Conservation (phyloP, 352 stramenopile genomes). For the Phytophthora pseudosyringae region DNA sequence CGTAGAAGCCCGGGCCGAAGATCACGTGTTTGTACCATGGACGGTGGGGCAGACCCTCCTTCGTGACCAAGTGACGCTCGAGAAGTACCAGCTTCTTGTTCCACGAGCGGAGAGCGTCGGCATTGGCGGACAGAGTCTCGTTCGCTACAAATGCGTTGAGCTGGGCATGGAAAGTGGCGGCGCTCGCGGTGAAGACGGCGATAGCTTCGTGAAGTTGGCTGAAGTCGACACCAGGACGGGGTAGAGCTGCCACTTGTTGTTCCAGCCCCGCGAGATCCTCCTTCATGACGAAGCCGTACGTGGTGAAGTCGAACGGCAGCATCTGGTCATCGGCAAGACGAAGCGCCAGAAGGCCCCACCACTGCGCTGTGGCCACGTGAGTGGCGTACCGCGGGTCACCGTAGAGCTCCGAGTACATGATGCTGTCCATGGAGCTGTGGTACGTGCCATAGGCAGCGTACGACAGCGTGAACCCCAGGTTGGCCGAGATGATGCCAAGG, state of each 20-base stretch:
- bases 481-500: constrained; percentile 71
- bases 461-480: constrained; percentile 26
- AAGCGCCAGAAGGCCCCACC: constrained; percentile 63
- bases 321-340: constrained; percentile 47
- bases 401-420: constrained; percentile 62
- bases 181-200: constrained; percentile 25
- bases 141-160: constrained; percentile 27
- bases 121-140: constrained; percentile 10
- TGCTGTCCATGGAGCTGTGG: constrained; percentile 85
- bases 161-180: constrained; percentile 13
- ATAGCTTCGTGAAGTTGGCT: constrained; percentile 40
- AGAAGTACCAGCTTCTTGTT: constrained; percentile 28
- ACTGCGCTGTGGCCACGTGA: constrained; percentile 44
- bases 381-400: constrained; percentile 57
- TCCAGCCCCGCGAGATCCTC: constrained; percentile 42
- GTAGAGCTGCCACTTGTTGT: constrained; percentile 15
- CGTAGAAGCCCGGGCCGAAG: constrained; percentile 33
- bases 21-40: constrained; percentile 35
- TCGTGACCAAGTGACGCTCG: constrained; percentile 23
- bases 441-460: constrained; percentile 61
- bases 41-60: constrained; percentile 21
- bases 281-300: constrained; percentile 58
- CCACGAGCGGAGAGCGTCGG: background rate
- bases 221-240: constrained; percentile 33
- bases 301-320: constrained; percentile 67